These are phyloP conservation scores for Apium graveolens DNA, from an alignment of 129 eudicot genomes.

Conservation along the genomic window DNA sequence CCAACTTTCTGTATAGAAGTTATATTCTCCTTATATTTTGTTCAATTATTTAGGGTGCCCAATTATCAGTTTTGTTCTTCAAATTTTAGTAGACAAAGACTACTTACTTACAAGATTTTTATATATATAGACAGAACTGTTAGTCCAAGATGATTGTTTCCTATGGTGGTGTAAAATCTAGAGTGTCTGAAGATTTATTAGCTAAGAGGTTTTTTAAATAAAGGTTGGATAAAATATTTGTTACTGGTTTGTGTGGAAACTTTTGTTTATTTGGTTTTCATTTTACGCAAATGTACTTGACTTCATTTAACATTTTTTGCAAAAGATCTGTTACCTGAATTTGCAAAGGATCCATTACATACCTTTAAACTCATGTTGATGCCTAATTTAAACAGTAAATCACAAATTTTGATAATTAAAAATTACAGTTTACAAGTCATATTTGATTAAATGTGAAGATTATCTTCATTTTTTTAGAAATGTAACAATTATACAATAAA, in stretches of 20 bases:
- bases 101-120: no score
- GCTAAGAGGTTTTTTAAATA: constrained; percentile 1
- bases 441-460: no score
- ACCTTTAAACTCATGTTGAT: not conserved
- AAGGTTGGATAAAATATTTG: constrained; percentile 16
- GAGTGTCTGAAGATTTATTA: constrained; percentile 19
- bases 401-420: no score
- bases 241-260: not conserved
- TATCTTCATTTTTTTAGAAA: no score
- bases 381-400: not conserved
- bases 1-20: no score
- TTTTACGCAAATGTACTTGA: not conserved
- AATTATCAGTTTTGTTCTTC: constrained; percentile 78
- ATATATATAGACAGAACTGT: constrained; percentile 22
- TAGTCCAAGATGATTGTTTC: constrained; percentile 28
- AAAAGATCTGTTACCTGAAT: no score
- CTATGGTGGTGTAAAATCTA: not conserved
- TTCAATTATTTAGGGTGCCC: no score
- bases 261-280: not conserved
- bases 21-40: no score
- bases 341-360: not conserved
- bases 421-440: no score
- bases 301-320: not conserved
- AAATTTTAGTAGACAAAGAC: constrained; percentile 82
- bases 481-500: no score